phyloP scores from a whole-genome alignment of 345 rosid species.

The Psidium guajava region DNA sequence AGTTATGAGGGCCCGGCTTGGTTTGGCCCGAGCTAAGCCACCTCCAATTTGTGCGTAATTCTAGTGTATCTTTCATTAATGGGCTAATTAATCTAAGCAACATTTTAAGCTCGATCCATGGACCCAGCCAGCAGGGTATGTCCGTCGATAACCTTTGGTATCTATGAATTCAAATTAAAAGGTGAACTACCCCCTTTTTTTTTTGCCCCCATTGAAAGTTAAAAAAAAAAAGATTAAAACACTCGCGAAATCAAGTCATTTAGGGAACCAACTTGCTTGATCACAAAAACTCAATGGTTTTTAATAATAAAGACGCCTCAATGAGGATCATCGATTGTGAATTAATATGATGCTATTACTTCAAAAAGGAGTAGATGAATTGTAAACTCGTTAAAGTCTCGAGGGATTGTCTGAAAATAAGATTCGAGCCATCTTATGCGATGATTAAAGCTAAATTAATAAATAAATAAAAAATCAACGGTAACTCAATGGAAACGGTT shows the following conservation, averaged over 20 bases:
- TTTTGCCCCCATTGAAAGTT: neutral
- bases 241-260: accelerated
- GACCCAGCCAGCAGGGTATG: accelerated
- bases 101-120: neutral
- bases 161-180: neutral
- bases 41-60: neutral
- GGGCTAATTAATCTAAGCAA: neutral
- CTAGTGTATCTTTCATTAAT: neutral
- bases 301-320: accelerated
- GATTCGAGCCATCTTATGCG: neutral
- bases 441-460: neutral
- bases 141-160: neutral
- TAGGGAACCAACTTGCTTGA: neutral
- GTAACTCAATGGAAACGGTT: neutral
- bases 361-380: neutral
- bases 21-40: neutral
- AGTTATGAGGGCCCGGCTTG: neutral
- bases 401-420: accelerated
- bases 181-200: neutral
- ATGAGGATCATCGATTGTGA: neutral
- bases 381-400: neutral
- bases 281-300: accelerated
- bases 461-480: accelerated
- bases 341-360: neutral
- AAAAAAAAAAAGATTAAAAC: too few species aligned